These are phyloP conservation scores for Rhizopus sp. DNA, from an alignment of 371 early-diverging fungal species.

Conservation along the genomic window DNA sequence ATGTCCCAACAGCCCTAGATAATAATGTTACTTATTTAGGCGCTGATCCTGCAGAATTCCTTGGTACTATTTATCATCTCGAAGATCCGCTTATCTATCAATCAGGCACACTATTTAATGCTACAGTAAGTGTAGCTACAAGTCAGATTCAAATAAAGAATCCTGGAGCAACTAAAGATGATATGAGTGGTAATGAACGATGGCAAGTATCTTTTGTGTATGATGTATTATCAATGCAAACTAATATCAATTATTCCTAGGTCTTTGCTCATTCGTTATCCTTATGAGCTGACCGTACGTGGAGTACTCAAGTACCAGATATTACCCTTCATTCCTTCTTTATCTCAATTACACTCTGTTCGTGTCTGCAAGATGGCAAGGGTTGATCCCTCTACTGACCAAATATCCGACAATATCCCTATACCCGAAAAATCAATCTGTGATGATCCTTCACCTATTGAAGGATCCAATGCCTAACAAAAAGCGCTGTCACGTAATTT, in stretches of 20 bases:
- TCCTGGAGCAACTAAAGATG: conserved; percentile 53
- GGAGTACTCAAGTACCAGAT: conserved; percentile 63
- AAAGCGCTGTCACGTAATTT: too few species aligned
- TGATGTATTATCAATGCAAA: not conserved
- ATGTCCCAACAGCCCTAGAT: conserved; percentile 20
- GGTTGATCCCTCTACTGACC: conserved; percentile 47
- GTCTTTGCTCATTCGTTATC: conserved; percentile 57
- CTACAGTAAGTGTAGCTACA: conserved; percentile 36
- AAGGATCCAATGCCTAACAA: too few species aligned
- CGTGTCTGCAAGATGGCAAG: conserved; percentile 44
- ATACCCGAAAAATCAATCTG: conserved; percentile 35
- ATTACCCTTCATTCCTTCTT: conserved; percentile 23
- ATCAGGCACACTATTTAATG: conserved; percentile 29
- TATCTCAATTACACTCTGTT: conserved; percentile 15
- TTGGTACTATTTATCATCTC: conserved; percentile 18
- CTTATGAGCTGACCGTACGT: conserved; percentile 66
- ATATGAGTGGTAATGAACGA: conserved; percentile 49
- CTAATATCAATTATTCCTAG: conserved; percentile 23
- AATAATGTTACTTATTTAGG: not conserved
- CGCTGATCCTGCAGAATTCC: conserved; percentile 14
- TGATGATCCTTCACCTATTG: conserved; percentile 21
- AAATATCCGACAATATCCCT: conserved; percentile 19
- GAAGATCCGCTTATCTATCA: conserved; percentile 36
- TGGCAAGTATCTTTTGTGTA: conserved; percentile 27
- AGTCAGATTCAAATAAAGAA: conserved; percentile 64